phyloP scores from a whole-genome alignment of 1,139 yeast species.

The Lodderomyces margitis region DNA sequence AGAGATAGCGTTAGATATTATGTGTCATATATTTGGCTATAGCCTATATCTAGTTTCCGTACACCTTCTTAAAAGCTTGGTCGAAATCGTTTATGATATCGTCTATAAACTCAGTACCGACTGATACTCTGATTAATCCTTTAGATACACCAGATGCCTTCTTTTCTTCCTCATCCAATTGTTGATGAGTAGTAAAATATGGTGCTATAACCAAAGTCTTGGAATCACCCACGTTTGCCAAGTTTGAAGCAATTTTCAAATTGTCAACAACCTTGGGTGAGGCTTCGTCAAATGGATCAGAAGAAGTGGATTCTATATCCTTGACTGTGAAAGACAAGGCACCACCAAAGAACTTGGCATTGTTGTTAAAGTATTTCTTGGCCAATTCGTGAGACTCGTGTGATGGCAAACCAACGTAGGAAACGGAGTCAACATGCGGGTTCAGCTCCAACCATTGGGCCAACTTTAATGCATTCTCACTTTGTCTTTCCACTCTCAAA shows the following conservation, averaged over 20 bases:
- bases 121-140: constrained; percentile 83
- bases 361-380: constrained; percentile 65
- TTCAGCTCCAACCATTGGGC: constrained; percentile 75
- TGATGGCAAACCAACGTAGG: constrained; percentile 84
- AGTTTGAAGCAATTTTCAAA: constrained; percentile 80
- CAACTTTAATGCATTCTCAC: constrained; percentile 74
- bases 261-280: constrained; percentile 82
- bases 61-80: constrained; percentile 66
- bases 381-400: constrained; percentile 83
- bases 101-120: constrained; percentile 87
- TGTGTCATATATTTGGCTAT: neutral
- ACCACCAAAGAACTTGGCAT: constrained; percentile 72
- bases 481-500: constrained; percentile 90
- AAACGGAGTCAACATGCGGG: constrained; percentile 79
- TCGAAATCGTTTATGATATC: constrained; percentile 86
- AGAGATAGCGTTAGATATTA: neutral
- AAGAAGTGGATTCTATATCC: constrained; percentile 46
- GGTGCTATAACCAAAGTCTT: constrained; percentile 96
- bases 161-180: constrained; percentile 80
- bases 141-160: constrained; percentile 78
- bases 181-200: constrained; percentile 93
- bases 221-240: constrained; percentile 96
- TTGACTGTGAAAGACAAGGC: constrained; percentile 88
- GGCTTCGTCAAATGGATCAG: constrained; percentile 63
- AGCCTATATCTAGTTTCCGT: constrained; percentile 14